Evolutionary conservation across 148 eudicot genomes (phyloP).

Genomic region (Fagopyrum tataricum): DNA sequence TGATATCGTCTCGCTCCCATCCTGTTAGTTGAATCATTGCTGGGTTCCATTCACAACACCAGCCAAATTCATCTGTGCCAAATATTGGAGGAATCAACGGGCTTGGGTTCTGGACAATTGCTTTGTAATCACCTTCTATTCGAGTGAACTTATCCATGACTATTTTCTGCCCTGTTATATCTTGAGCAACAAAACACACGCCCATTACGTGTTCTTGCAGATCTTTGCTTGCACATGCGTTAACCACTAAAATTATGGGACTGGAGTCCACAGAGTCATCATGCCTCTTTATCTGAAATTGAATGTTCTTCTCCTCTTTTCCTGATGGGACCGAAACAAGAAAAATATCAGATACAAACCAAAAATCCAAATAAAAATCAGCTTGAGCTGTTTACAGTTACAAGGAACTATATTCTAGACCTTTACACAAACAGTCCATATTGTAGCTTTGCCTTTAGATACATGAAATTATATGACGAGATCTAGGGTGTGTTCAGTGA

Average conservation of each 20-base stretch:
- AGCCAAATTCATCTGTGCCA: constrained; percentile 81
- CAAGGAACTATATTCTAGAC: not conserved
- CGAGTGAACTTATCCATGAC: constrained; percentile 93
- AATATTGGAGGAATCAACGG: constrained; percentile 92
- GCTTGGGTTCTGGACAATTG: constrained; percentile 81
- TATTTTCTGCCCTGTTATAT: constrained; percentile 66
- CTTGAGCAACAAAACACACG: constrained; percentile 83
- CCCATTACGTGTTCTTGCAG: constrained; percentile 60
- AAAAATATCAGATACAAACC: constrained; percentile 6
- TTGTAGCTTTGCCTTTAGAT: not conserved
- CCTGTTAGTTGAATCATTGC: constrained; percentile 78
- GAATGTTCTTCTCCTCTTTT: constrained; percentile 62
- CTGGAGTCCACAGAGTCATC: constrained; percentile 38
- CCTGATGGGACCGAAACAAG: constrained; percentile 34
- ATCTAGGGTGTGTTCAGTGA: not conserved
- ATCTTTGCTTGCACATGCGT: constrained; percentile 82
- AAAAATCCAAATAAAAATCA: not conserved
- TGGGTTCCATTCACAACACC: constrained; percentile 94
- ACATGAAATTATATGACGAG: not conserved
- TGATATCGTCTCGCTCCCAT: constrained; percentile 48
- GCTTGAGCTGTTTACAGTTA: not conserved
- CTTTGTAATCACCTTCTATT: constrained; percentile 87
- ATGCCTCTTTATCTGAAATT: constrained; percentile 73
- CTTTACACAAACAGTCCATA: not conserved
- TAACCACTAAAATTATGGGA: constrained; percentile 71